Evolutionary conservation across 371 early-diverging fungal genomes (phyloP).

Genomic region (Syncephalastrum sp.): DNA sequence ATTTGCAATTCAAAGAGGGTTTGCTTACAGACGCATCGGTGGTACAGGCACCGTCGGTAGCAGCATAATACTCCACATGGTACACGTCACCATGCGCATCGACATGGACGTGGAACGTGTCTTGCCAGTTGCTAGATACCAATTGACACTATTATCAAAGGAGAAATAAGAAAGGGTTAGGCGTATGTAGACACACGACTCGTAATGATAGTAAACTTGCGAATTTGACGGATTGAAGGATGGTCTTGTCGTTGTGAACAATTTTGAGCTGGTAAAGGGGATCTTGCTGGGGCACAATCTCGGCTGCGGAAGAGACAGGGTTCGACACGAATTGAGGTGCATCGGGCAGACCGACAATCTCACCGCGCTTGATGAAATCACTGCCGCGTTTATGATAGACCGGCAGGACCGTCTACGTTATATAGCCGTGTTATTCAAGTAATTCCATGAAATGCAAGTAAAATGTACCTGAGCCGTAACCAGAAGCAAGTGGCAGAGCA

Average conservation of each 20-base stretch:
- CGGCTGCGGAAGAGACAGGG: not conserved
- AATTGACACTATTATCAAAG: constrained; percentile 22
- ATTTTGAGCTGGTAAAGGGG: constrained; percentile 24
- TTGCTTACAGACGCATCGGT: not conserved
- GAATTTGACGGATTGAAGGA: constrained; percentile 4
- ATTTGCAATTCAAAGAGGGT: not conserved
- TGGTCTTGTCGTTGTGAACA: constrained; percentile 5
- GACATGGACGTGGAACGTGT: constrained; percentile 21
- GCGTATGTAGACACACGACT: too few species aligned
- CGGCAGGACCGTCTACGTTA: not conserved
- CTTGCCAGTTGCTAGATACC: constrained; percentile 14
- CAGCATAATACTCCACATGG: constrained; percentile 23
- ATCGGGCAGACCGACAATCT: constrained; percentile 16
- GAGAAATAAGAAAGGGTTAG: constrained; percentile 5
- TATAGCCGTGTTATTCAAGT: too few species aligned
- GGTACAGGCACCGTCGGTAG: not conserved
- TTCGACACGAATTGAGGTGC: constrained; percentile 11
- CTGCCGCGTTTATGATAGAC: constrained; percentile 23
- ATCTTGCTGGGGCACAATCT: constrained; percentile 1
- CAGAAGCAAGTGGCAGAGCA: too few species aligned
- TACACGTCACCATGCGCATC: constrained; percentile 19
- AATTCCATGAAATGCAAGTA: too few species aligned
- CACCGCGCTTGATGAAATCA: constrained; percentile 22
- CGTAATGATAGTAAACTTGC: not conserved
- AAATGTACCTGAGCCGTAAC: too few species aligned